Evolutionary conservation across 2,329 filamentous ascomycete genomes (phyloP), one percentile per base, ranked within the genome.

Genomic region (Helotiales sp.): DNA sequence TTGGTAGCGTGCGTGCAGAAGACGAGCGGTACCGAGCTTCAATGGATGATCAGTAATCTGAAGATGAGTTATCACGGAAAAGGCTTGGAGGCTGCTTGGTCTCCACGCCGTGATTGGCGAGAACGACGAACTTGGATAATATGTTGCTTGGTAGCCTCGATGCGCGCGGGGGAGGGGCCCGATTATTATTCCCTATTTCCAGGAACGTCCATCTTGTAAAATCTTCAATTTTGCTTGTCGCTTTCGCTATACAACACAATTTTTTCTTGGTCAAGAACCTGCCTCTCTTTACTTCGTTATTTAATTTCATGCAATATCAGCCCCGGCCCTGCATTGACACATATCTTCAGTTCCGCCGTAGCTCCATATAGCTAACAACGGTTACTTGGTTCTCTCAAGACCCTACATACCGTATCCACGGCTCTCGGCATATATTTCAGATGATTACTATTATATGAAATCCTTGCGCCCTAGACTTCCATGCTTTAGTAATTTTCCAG

Each of bases 11-110:
- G 47, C 57, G 57, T 61, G 47, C 57, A 47, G 43, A 45, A 22
- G 20, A 24, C 10, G 8, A 57, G 49, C 61, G 32, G 49, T 37
- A 28, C 61, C 61, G 61, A 63, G 61, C 61, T 40, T 34, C 26
- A 55, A 47, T 26, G 1, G 32, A 6, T 54, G 61, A 63, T 63
- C 61, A 63, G 61, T 63, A 63, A 59, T 59, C 55, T 30, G 13
- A 43, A 43, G 55, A 26, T 34, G 34, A 59, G 20, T 59, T 45
- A 55, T 63, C 61, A 43, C 47, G 45, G 13, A 54, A 8, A 43
- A 17, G 32, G 26, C 20, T 63, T 52, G 55, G 26, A 45, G 55
- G 26, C 55, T 26, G 5, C 10, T 17, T 34, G 52, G 28, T 34
- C n/a, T 13, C 7, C 7, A 13, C 7, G 30, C 52, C n/a, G 24